A percentile compares a stretch with the other conserved stretches of the same genome.
Evolutionary conservation across 1,139 yeast species (phyloP).

Genomic region (Debaryomyces sp.): DNA sequence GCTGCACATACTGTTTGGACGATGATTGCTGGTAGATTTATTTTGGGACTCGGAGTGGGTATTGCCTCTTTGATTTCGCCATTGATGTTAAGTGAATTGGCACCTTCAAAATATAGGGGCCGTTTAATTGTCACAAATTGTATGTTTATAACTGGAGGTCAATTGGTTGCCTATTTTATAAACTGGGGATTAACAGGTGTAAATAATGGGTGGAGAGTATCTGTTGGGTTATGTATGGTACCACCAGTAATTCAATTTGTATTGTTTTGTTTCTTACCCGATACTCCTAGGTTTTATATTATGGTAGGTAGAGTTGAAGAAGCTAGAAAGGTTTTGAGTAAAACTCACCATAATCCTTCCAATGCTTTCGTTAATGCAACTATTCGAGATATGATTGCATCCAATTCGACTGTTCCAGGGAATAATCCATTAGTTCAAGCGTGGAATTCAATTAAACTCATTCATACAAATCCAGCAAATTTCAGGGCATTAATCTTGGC

Average conservation of each 20-base stretch:
- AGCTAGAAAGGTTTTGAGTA: slow-evolving; percentile 67
- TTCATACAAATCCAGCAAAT: slow-evolving; percentile 78
- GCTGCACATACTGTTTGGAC: slow-evolving; percentile 83
- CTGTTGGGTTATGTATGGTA: slow-evolving; percentile 86
- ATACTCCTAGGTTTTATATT: slow-evolving; percentile 88
- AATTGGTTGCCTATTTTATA: slow-evolving; percentile 85
- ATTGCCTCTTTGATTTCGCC: slow-evolving; percentile 92
- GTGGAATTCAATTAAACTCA: slow-evolving; percentile 64
- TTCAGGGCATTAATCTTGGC: slow-evolving; percentile 85
- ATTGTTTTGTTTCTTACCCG: slow-evolving; percentile 85
- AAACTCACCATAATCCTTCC: slow-evolving; percentile 59
- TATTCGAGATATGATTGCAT: slow-evolving; percentile 57
- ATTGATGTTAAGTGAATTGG: slow-evolving; percentile 84
- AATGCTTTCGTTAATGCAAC: slow-evolving; percentile 59
- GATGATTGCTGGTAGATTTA: slow-evolving; percentile 87
- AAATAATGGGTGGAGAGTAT: slow-evolving; percentile 86
- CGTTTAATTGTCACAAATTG: slow-evolving; percentile 72
- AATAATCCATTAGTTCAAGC: slow-evolving; percentile 52
- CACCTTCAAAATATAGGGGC: slow-evolving; percentile 91
- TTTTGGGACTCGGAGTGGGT: slow-evolving; percentile 97
- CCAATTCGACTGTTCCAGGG: slow-evolving; percentile 70
- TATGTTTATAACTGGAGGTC: slow-evolving; percentile 86
- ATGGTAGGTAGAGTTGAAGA: slow-evolving; percentile 63
- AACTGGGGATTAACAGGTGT: slow-evolving; percentile 85
- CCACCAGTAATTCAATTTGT: slow-evolving; percentile 82